Evolutionary conservation across 208 protist species (phyloP).

Genomic region (Trypanosoma rangeli): DNA sequence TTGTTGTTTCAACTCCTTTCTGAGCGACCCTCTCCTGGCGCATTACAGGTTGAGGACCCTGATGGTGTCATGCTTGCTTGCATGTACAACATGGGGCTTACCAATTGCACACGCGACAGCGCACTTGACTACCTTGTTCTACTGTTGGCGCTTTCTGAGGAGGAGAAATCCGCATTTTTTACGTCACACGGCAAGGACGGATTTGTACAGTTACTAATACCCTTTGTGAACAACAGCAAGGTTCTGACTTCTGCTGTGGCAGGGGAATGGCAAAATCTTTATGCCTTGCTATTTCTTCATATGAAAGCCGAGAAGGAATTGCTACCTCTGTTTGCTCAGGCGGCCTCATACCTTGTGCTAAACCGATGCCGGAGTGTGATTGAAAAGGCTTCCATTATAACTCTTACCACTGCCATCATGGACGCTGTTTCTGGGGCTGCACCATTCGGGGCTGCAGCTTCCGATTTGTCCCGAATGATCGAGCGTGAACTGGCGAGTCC

Average conservation of each 20-base stretch:
- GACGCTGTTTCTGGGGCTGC: conserved; percentile 27
- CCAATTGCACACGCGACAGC: conserved; percentile 36
- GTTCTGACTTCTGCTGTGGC: conserved; percentile 50
- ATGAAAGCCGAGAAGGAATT: conserved; percentile 30
- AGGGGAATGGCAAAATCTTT: conserved; percentile 36
- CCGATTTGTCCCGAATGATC: conserved; percentile 45
- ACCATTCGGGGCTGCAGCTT: background rate
- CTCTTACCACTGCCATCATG: conserved; percentile 50
- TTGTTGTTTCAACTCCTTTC: conserved; percentile 45
- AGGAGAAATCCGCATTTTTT: conserved; percentile 35
- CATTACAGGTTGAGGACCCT: conserved; percentile 40
- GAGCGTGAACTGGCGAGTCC: conserved; percentile 66
- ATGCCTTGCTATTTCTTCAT: conserved; percentile 47
- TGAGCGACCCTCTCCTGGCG: conserved; percentile 31
- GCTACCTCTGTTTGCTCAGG: conserved; percentile 41
- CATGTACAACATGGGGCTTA: conserved; percentile 79
- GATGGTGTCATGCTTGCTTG: conserved; percentile 51
- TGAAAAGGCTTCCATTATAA: conserved; percentile 77
- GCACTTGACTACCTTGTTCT: conserved; percentile 58
- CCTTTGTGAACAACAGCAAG: conserved; percentile 76
- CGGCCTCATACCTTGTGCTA: conserved; percentile 43
- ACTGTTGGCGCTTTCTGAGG: conserved; percentile 41
- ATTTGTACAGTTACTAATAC: conserved; percentile 56
- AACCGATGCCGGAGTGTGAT: conserved; percentile 62
- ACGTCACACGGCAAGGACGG: conserved; percentile 55